phyloP scores from a whole-genome alignment of 345 rosid genomes.

The Citrus australasica region DNA sequence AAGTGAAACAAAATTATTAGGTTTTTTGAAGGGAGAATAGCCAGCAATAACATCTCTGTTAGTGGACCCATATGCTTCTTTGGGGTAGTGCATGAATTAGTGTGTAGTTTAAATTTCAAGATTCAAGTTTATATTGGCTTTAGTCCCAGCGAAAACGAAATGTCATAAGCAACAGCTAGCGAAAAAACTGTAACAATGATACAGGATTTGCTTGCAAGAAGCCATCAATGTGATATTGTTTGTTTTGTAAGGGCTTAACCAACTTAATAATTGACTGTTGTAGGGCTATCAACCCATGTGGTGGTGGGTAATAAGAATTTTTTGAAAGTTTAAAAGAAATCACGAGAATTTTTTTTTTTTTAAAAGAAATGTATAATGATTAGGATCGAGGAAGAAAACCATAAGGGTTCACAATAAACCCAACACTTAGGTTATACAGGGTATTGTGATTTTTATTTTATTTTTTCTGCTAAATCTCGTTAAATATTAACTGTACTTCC shows the following conservation, averaged over 20 bases:
- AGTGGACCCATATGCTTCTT: constrained; percentile 21
- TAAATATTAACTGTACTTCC: too few relatives aligned
- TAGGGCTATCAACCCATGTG: constrained; percentile 30
- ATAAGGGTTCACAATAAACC: not conserved
- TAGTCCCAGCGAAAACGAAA: constrained; percentile 16
- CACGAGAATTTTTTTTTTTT: not conserved
- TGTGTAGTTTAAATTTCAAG: not conserved
- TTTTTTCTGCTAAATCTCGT: too few relatives aligned
- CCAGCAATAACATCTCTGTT: constrained; percentile 11
- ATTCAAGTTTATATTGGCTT: not conserved
- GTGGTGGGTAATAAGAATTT: constrained; percentile 18
- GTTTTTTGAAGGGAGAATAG: not conserved
- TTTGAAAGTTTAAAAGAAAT: not conserved
- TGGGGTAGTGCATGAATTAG: not conserved
- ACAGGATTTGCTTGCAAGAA: constrained; percentile 7
- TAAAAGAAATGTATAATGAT: too few relatives aligned
- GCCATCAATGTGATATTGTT: constrained; percentile 14
- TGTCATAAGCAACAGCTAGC: constrained; percentile 31
- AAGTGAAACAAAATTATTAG: constrained; percentile 4
- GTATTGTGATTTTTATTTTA: too few relatives aligned
- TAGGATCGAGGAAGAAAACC: not conserved
- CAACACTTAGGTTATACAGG: not conserved
- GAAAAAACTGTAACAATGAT: not conserved
- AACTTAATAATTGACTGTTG: constrained; percentile 34
- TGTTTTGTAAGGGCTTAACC: constrained; percentile 24